phyloP scores from a whole-genome alignment of 805 yeast genomes.

The Lipomyces lipofer region DNA sequence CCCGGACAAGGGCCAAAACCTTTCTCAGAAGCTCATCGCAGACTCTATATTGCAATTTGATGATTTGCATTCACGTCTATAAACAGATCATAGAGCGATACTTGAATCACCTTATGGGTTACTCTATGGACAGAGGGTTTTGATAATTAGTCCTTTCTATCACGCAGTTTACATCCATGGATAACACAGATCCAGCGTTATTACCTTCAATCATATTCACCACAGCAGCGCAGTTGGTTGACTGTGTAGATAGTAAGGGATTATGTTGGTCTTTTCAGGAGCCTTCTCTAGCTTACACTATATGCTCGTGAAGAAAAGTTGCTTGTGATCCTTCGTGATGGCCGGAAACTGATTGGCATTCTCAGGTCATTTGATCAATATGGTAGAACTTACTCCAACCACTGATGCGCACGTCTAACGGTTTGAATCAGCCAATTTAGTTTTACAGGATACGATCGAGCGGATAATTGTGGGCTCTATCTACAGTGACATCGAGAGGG shows the following conservation, averaged over 20 bases:
- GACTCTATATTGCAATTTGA: no score
- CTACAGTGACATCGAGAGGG: slow-evolving; percentile 76
- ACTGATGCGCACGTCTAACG: not conserved
- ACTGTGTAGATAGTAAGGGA: slow-evolving; percentile 44
- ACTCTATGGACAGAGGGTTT: no score
- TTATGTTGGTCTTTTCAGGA: no score
- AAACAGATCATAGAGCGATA: no score
- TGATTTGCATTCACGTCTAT: no score
- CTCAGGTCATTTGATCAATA: slow-evolving; percentile 94
- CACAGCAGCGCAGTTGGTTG: slow-evolving; percentile 47
- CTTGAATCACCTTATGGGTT: no score
- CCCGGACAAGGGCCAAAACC: no score
- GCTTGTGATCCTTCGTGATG: slow-evolving; percentile 84
- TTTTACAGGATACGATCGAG: slow-evolving; percentile 86
- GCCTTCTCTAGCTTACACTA: not conserved
- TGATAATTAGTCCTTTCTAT: not conserved
- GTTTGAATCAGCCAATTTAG: slow-evolving; percentile 66
- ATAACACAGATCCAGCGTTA: slow-evolving; percentile 36
- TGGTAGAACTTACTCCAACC: slow-evolving; percentile 41
- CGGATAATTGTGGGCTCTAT: slow-evolving; percentile 60
- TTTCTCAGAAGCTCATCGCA: no score
- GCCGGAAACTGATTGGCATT: slow-evolving; percentile 82
- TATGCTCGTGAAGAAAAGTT: slow-evolving; percentile 67
- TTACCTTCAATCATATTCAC: slow-evolving; percentile 47
- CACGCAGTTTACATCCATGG: not conserved